Evolutionary conservation across 2,329 filamentous ascomycete species (phyloP).

Genomic region (Fusarium fracticaudum): DNA sequence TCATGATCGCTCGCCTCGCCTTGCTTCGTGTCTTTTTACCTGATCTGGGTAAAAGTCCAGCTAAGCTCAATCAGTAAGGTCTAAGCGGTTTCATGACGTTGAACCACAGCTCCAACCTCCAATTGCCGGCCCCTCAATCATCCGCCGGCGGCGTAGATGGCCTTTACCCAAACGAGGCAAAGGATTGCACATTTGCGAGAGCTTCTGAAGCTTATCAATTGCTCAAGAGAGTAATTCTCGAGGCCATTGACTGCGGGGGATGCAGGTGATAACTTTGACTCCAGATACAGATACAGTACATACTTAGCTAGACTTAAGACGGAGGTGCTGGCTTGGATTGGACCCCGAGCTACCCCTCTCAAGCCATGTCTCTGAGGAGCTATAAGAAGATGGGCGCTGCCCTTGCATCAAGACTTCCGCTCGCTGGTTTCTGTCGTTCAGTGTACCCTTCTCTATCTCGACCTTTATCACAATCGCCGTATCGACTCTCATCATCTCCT

Average conservation of each 20-base stretch:
- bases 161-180: slow-evolving; percentile 33
- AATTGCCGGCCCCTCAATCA: slow-evolving; percentile 14
- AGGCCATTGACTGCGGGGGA: slow-evolving; percentile 25
- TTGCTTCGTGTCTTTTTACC: background rate
- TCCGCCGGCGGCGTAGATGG: slow-evolving; percentile 1
- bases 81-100: slow-evolving; percentile 20
- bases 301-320: slow-evolving; percentile 12
- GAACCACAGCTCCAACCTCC: slow-evolving; percentile 6
- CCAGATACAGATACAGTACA: background rate
- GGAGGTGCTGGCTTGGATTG: background rate
- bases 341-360: slow-evolving; percentile 24
- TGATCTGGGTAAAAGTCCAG: background rate
- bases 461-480: slow-evolving; percentile 1
- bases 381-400: slow-evolving; percentile 37
- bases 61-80: slow-evolving; percentile 29
- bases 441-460: background rate
- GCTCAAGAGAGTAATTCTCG: background rate
- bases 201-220: slow-evolving; percentile 20
- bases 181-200: background rate
- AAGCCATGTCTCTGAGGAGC: slow-evolving; percentile 13
- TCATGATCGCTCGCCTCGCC: background rate
- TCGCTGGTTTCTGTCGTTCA: slow-evolving; percentile 4
- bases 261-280: slow-evolving; percentile 8
- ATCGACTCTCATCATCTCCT: slow-evolving; percentile 20
- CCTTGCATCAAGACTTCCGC: slow-evolving; percentile 10